Percentiles rank a stretch among this genome's conserved stretches.
phyloP scores from a whole-genome alignment of 2,329 filamentous ascomycete genomes.

The Colletotrichum graminicola region DNA sequence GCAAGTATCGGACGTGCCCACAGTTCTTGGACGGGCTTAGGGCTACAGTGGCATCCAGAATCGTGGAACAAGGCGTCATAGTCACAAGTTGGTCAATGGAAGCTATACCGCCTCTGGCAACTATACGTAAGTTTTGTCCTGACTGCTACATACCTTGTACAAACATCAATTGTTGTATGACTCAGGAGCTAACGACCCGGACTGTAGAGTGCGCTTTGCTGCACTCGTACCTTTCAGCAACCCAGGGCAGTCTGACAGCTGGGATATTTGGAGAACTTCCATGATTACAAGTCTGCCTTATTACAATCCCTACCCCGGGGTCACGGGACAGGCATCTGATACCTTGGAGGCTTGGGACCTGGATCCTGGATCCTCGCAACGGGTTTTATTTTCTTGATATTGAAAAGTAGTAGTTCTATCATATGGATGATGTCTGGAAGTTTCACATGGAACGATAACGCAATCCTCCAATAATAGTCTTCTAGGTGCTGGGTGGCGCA shows the following conservation, averaged over 20 bases:
- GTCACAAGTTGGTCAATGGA: conserved; percentile 53
- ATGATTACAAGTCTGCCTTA: conserved; percentile 30
- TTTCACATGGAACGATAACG: too few species aligned
- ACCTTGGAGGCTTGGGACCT: too few species aligned
- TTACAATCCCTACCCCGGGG: conserved; percentile 2
- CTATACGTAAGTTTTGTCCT: conserved; percentile 37
- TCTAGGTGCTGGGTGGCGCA: too few species aligned
- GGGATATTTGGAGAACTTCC: conserved; percentile 47
- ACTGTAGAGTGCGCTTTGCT: conserved; percentile 45
- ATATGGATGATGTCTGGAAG: rapidly evolving
- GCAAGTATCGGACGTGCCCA: conserved; percentile 34
- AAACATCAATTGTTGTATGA: neutral
- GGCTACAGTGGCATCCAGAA: conserved; percentile 35
- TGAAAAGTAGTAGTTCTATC: rapidly evolving
- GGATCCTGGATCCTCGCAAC: neutral
- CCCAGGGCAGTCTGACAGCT: conserved; percentile 39
- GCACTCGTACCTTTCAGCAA: conserved; percentile 47
- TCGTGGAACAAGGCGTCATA: conserved; percentile 56
- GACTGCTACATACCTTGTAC: too few species aligned
- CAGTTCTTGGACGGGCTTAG: conserved; percentile 37
- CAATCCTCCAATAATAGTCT: too few species aligned
- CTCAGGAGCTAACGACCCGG: neutral
- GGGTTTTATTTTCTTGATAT: neutral
- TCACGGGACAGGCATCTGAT: too few species aligned
- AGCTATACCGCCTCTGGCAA: conserved; percentile 46